Evolutionary conservation across 2,329 filamentous ascomycete species (phyloP), one percentile per base, ranked within the genome.

Genomic region (Sclerotinia spermophila): DNA sequence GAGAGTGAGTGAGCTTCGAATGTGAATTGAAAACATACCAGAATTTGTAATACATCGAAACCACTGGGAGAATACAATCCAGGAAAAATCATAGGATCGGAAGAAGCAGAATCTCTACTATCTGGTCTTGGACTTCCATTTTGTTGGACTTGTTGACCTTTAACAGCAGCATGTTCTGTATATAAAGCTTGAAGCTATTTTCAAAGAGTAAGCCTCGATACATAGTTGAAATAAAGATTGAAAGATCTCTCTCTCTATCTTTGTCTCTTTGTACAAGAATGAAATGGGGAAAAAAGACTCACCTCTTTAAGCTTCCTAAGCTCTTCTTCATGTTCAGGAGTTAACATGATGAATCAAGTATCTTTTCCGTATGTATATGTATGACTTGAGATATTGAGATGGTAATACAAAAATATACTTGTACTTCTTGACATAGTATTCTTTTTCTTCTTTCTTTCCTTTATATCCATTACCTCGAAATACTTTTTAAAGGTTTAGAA

Each of bases 31-130:
- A 27, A 35, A 78, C 84, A 72, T 77, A 89, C 86, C 72, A 89
- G 78, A 70, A 89, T 84, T 45, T 76, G 80, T 82, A 89, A 83
- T 58, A 89, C 82, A 75, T 89, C 85, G 66, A 86, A 83, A 3
- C 86, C 86, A 60, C 83, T 87, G 5, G 82, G 81, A 6, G 85
- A 82, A 73, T 89, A 89, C 1, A 89, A 78, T 10, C 85, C 86
- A 0, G 85, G 85, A 69, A 84, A 87, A 72, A 88, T 86, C 71
- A 87, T 78, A 53, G 84, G 79, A 75, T 87, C 84, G 19, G 62
- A 58, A 59, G 45, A 53, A 21, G 35, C 35, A 19, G 44, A 66
- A 38, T 21, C 61, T 62, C 53, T 55, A 44, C 69, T 65, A 8
- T 65, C 61, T 38, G 61, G 61, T 7, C 61, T 35, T 21, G 61